phyloP scores from a whole-genome alignment of 1,284 basidiomycete genomes.

The Ganoderma lingzhi region DNA sequence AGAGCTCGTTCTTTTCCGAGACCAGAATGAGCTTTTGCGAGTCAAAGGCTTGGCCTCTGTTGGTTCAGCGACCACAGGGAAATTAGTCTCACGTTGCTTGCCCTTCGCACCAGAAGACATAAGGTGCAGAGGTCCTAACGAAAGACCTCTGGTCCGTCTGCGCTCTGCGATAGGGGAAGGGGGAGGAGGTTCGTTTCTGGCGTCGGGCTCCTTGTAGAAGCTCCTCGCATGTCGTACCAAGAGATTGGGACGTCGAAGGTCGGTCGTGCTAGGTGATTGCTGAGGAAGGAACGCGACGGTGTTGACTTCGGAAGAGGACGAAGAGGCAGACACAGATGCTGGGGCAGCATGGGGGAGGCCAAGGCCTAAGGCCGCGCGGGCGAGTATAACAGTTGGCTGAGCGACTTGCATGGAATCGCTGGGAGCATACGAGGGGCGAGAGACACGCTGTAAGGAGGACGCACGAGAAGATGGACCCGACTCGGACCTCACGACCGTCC shows the following conservation, averaged over 20 bases:
- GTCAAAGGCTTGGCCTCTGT: constrained; percentile 48
- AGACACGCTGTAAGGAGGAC: constrained; percentile 30
- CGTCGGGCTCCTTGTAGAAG: constrained; percentile 47
- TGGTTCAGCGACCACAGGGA: constrained; percentile 10
- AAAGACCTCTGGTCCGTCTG: constrained; percentile 52
- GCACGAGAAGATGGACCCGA: constrained; percentile 31
- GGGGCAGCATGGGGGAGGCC: constrained; percentile 63
- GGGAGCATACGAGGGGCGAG: constrained; percentile 31
- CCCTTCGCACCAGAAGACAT: constrained; percentile 49
- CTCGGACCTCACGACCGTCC: constrained; percentile 17
- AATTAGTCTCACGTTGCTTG: constrained; percentile 35
- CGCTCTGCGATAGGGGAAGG: constrained; percentile 42
- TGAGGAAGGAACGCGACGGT: constrained; percentile 47
- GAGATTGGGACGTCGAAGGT: constrained; percentile 23
- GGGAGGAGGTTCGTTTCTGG: constrained; percentile 27
- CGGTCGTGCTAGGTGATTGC: constrained; percentile 31
- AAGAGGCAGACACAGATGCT: constrained; percentile 49
- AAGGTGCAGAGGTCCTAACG: constrained; percentile 53
- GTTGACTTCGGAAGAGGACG: constrained; percentile 50
- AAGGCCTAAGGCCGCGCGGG: constrained; percentile 65
- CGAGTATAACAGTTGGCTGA: constrained; percentile 56
- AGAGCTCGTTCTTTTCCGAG: constrained; percentile 48
- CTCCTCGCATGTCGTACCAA: constrained; percentile 56
- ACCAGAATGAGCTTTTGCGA: constrained; percentile 66
- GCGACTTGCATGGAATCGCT: constrained; percentile 33